phyloP scores from a whole-genome alignment of 805 yeast genomes.

The Saccharomycopsis capsularis region DNA sequence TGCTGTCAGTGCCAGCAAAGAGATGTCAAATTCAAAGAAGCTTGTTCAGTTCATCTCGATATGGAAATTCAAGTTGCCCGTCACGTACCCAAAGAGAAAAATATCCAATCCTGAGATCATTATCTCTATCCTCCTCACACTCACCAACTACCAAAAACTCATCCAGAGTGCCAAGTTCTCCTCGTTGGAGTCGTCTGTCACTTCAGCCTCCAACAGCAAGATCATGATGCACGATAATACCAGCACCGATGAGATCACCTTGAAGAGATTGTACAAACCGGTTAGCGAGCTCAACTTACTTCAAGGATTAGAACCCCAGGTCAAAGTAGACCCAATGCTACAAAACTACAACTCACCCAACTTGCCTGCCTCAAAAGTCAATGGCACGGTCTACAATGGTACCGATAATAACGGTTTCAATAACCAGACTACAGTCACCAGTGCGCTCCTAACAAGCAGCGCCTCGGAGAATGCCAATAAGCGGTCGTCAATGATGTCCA shows the following conservation, averaged over 20 bases:
- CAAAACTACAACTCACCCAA: conserved; percentile 7
- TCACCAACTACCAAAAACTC: conserved; percentile 10
- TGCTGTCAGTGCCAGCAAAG: neutral
- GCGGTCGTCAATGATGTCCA: conserved; percentile 10
- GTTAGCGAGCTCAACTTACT: conserved; percentile 13
- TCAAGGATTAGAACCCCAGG: conserved; percentile 18
- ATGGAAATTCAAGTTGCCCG: conserved; percentile 22
- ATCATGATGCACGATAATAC: conserved; percentile 17
- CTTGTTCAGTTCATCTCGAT: conserved; percentile 7
- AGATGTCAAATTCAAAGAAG: neutral
- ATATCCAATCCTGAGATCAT: conserved; percentile 21
- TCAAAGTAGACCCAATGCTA: neutral
- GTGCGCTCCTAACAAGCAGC: neutral
- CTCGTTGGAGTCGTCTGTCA: conserved; percentile 4
- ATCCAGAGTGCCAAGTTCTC: conserved; percentile 9
- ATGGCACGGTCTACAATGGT: neutral
- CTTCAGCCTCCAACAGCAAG: conserved; percentile 2
- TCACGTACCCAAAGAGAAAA: conserved; percentile 21
- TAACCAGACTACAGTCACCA: neutral
- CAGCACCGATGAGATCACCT: conserved; percentile 18
- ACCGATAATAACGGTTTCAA: neutral
- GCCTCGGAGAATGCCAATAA: neutral
- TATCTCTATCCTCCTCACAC: conserved; percentile 18
- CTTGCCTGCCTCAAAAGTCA: conserved; percentile 6
- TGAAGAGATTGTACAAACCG: conserved; percentile 15